These are phyloP conservation scores for Ganoderma resinaceum DNA, from an alignment of 1,284 basidiomycete species.

Conservation along the genomic window DNA sequence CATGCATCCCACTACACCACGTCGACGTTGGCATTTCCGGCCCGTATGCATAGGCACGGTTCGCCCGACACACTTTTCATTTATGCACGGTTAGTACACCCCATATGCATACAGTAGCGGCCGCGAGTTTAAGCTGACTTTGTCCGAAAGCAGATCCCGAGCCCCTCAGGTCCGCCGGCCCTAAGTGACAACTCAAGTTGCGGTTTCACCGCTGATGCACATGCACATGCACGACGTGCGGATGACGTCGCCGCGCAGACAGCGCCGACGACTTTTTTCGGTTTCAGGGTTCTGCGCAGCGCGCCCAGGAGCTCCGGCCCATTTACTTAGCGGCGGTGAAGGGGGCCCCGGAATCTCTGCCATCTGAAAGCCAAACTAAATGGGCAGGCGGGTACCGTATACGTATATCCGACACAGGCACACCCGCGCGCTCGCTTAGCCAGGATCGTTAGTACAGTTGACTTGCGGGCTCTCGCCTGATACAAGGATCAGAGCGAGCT, in stretches of 20 bases:
- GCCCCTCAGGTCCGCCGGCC: not conserved
- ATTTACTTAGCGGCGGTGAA: not conserved
- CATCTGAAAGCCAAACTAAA: not conserved
- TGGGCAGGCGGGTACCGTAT: not conserved
- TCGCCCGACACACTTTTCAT: not conserved
- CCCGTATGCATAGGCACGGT: not conserved
- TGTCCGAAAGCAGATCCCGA: no score
- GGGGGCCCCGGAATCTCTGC: not conserved
- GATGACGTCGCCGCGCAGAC: not conserved
- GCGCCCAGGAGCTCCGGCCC: not conserved
- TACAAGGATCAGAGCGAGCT: no score
- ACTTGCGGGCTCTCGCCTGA: not conserved
- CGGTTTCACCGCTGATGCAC: not conserved
- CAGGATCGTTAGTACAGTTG: not conserved
- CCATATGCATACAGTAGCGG: not conserved
- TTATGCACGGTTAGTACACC: not conserved
- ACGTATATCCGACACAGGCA: conserved; percentile 1
- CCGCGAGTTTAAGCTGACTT: not conserved
- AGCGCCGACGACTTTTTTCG: not conserved
- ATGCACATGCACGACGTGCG: not conserved
- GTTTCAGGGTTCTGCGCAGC: not conserved
- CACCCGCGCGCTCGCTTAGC: not conserved
- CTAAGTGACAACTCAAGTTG: not conserved
- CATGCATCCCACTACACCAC: not conserved
- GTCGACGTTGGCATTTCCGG: not conserved